Evolutionary conservation across 1,284 basidiomycete species (phyloP).

Genomic region (Phaffia rhodozyma): DNA sequence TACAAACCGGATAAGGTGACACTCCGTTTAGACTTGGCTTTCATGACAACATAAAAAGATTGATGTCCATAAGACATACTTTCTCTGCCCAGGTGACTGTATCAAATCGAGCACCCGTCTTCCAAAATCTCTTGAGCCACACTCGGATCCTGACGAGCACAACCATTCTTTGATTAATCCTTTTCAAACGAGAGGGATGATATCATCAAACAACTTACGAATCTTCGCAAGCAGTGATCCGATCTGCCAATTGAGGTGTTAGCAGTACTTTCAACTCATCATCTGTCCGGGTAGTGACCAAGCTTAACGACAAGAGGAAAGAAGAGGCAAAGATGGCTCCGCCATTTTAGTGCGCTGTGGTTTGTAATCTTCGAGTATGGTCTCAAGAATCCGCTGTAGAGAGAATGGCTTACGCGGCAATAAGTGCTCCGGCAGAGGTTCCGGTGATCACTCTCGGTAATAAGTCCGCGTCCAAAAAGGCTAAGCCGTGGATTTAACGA

Average conservation of each 20-base stretch:
- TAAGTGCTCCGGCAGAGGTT: slow-evolving; percentile 82
- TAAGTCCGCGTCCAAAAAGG: slow-evolving; percentile 74
- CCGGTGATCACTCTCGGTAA: slow-evolving; percentile 80
- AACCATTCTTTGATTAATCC: background rate
- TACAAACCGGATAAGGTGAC: slow-evolving; percentile 28
- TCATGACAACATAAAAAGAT: slow-evolving; percentile 1
- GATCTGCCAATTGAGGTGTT: slow-evolving; percentile 69
- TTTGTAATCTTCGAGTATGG: too few species aligned
- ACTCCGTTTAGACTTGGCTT: background rate
- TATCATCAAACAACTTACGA: slow-evolving; percentile 21
- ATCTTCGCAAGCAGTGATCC: slow-evolving; percentile 85
- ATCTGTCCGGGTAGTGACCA: slow-evolving; percentile 79
- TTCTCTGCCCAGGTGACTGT: slow-evolving; percentile 83
- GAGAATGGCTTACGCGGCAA: slow-evolving; percentile 43
- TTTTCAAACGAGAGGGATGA: background rate
- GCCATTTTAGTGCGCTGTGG: too few species aligned
- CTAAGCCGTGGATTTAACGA: slow-evolving; percentile 49
- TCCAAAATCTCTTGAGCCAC: slow-evolving; percentile 71
- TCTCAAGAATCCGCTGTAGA: background rate
- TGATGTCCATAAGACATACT: slow-evolving; percentile 37
- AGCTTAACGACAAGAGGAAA: slow-evolving; percentile 32
- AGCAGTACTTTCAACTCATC: slow-evolving; percentile 69
- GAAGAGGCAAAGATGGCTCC: background rate
- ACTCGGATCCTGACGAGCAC: slow-evolving; percentile 40
- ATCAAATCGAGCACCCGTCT: slow-evolving; percentile 88